Evolutionary conservation across 495 filamentous ascomycete genomes (phyloP), one percentile per base, ranked within the genome.

Genomic region (Podospora sp.): DNA sequence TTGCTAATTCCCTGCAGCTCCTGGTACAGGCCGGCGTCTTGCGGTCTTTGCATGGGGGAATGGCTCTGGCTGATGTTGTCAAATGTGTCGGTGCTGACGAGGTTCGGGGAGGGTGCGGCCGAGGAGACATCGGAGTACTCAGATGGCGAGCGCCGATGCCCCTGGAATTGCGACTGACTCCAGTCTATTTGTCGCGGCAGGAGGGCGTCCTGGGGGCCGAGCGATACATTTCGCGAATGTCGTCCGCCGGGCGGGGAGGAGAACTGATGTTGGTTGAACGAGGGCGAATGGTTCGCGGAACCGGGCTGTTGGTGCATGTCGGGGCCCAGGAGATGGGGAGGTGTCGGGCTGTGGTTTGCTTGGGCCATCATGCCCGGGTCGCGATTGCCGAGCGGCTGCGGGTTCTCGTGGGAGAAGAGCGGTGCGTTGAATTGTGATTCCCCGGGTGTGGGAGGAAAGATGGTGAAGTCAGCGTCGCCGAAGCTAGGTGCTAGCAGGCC

Each of bases 101-200:
- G 74, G 72, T 88, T 92, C 55, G 95, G 95, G 21, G 94, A 97
- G 33, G 88, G 88, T 9, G 89, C 86, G 0, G 87, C 90, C 21
- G 93, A 96, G 18, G 91, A 94, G 14, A 82, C 82, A 70, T 97
- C 95, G 6, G 94, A 97, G 70, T 91, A 91, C 74, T 97, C 95
- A 7, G 94, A 97, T 0, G 94, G 91, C 40, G 90, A 87, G 73
- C 93, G 85, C 63, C 93, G 87, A 76, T 97, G 93, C 6, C 81
- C 80, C 63, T 90, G 87, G 71, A 96, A 97, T 70, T 89, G 87
- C 52, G 80, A 80, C 63, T 86, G 87, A 40, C 81, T 84, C 92
- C 92, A 94, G 62, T 93, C 90, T 35, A 84, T 61, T 65, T 89
- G 90, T 12, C 83, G 84, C 36, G 87, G 88, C 65, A 89, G 80